phyloP scores from a whole-genome alignment of 2,329 filamentous ascomycete species.

The Passalora sequoiae region DNA sequence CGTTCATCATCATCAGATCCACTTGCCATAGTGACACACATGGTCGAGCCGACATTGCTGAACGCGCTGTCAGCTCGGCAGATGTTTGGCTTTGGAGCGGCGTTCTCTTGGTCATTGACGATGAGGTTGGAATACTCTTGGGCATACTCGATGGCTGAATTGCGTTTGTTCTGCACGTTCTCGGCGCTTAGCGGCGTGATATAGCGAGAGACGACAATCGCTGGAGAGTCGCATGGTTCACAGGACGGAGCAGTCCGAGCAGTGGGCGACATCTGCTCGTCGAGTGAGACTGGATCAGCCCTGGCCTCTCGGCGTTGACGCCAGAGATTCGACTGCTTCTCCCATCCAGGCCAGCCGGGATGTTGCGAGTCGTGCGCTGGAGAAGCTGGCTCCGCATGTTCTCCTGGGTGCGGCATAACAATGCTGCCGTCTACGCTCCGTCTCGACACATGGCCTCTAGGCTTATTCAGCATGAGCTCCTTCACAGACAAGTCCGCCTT shows the following conservation, averaged over 20 bases:
- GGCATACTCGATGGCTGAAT: conserved; percentile 17
- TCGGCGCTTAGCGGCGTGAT: conserved; percentile 28
- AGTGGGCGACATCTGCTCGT: conserved; percentile 29
- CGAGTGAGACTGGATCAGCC: conserved; percentile 4
- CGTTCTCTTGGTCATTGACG: conserved; percentile 19
- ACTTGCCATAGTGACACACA: conserved; percentile 24
- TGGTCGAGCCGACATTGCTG: conserved; percentile 19
- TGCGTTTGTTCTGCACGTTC: conserved; percentile 16
- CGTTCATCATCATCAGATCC: too few relatives aligned
- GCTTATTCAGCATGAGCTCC: not conserved
- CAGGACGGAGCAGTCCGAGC: conserved; percentile 25
- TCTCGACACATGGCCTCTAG: not conserved
- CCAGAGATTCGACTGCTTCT: conserved; percentile 30
- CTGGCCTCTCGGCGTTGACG: conserved; percentile 27
- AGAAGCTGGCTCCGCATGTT: conserved; percentile 7
- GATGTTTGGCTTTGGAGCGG: conserved; percentile 14
- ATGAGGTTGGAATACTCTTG: conserved; percentile 22
- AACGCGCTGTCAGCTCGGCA: conserved; percentile 26
- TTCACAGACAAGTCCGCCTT: conserved; percentile 3
- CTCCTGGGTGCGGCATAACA: conserved; percentile 7
- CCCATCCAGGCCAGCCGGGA: conserved; percentile 27
- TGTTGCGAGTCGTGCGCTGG: conserved; percentile 22
- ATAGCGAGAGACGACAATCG: conserved; percentile 33
- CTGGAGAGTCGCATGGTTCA: conserved; percentile 20
- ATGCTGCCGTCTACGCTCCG: conserved; percentile 10